Base-by-base conservation (phyloP, 768 basidiomycete genomes). In the Boletellus ananas region DNA sequence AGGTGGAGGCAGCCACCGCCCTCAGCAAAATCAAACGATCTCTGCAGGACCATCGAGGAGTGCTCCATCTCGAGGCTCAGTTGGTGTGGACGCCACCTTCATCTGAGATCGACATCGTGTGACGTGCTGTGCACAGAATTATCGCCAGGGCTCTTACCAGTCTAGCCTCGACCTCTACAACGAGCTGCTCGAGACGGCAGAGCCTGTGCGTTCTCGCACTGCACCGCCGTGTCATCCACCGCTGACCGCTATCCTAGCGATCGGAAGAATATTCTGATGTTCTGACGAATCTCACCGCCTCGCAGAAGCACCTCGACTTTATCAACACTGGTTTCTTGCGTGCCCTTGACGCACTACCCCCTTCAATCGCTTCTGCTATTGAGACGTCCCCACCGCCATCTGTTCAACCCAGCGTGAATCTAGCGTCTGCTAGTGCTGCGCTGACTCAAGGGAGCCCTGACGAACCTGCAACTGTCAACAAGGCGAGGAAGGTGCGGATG, bases 211-310 rank as follows among this genome's bases (percentile, higher is more conserved):
- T 75, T 34, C 46, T 54, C 23, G 39, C 52, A 61, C 45, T 29
- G 51, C 55, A 27, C n/a, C n/a, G n/a, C 50, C 29, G 13, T 39
- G 17, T 25, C 20, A 42, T 38, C 27, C 34, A 35, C 17, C 45
- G 25, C 49, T 54, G 31, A 55, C 49, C 6, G 10, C 33, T 47
- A 58, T 47, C 47, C 38, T 63, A 93, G 92, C 73, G 84, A 59
- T 85, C 90, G 23, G 88, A 94, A 59, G 93, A 95, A 71, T 81
- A 92, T 62, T 80, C 87, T 5, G 93, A 94, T 64, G 83, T 94
- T 62, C 74, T 86, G 34, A 91, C 83, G 53, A 95, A 96, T 68
- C 80, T 94, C 50, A 75, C 81, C 49, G 91, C 93, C 5, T 78
- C 91, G 2, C 83, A 90, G 62, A 77, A 78, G 51, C 90, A 93